Percentiles rank a stretch among this genome's conserved stretches.
Conservation (phyloP, 2,329 filamentous ascomycete species). For the Curvularia lunata region DNA sequence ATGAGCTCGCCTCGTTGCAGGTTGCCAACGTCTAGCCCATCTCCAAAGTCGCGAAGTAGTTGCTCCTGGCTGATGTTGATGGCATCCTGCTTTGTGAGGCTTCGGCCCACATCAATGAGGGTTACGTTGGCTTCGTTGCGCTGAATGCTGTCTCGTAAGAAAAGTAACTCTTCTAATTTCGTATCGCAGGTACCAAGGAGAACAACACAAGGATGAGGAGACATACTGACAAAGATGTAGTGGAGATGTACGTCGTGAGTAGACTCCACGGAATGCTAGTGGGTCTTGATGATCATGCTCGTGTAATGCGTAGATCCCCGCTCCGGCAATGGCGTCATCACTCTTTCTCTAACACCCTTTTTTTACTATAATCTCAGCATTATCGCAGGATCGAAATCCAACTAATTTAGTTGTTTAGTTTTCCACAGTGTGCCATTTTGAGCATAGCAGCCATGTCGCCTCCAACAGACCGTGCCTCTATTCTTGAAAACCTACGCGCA, state of each 20-base stretch:
- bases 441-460: slow-evolving; percentile 57
- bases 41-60: slow-evolving; percentile 47
- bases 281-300: not conserved
- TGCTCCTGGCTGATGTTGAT: slow-evolving; percentile 57
- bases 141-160: slow-evolving; percentile 58
- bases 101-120: slow-evolving; percentile 64
- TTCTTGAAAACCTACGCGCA: slow-evolving; percentile 60
- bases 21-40: slow-evolving; percentile 39
- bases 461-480: slow-evolving; percentile 62
- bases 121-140: slow-evolving; percentile 47
- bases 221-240: slow-evolving; percentile 12
- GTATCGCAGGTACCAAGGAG: slow-evolving; percentile 70
- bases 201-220: slow-evolving; percentile 49
- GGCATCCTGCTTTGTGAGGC: slow-evolving; percentile 48
- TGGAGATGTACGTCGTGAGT: not conserved
- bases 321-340: slow-evolving; percentile 21
- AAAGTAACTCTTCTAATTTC: slow-evolving; percentile 66
- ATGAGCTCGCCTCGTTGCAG: slow-evolving; percentile 64
- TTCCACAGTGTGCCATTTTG: not conserved
- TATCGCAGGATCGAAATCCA: not conserved
- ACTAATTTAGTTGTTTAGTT: not conserved
- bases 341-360: not conserved
- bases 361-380: not conserved
- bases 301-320: slow-evolving; percentile 2
- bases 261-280: not conserved